Conservation (phyloP, 2,329 filamentous ascomycete genomes). For the Penicillium palitans region DNA sequence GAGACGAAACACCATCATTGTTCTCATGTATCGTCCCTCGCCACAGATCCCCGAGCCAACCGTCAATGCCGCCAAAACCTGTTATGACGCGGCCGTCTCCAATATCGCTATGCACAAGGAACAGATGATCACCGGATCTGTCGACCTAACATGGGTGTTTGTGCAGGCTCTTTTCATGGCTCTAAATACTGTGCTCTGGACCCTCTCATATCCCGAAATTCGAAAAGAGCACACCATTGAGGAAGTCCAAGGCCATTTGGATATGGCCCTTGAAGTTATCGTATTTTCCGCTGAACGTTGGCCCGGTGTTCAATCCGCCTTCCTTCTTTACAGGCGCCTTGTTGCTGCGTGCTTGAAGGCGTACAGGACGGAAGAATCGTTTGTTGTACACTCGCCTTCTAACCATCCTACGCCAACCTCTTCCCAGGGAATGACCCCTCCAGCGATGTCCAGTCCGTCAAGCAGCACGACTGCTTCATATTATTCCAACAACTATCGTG, state of each 20-base stretch:
- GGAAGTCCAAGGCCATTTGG: constrained; percentile 73
- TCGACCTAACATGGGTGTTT: constrained; percentile 94
- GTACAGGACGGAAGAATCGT: constrained; percentile 66
- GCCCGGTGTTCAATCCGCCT: constrained; percentile 84
- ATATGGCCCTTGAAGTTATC: constrained; percentile 74
- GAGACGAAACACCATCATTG: constrained; percentile 81
- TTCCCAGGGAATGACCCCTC: constrained; percentile 43
- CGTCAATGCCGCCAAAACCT: constrained; percentile 71
- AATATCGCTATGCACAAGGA: constrained; percentile 79
- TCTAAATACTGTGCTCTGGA: constrained; percentile 89
- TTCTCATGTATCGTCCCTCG: constrained; percentile 85
- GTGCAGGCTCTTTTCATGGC: constrained; percentile 87
- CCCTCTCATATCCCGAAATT: constrained; percentile 81
- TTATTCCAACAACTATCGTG: constrained; percentile 35
- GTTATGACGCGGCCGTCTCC: constrained; percentile 77
- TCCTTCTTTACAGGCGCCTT: constrained; percentile 82
- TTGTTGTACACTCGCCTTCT: constrained; percentile 51
- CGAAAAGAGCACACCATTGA: constrained; percentile 70
- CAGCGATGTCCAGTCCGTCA: constrained; percentile 43
- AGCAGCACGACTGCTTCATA: constrained; percentile 40
- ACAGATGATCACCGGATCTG: constrained; percentile 71
- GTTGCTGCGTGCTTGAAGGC: constrained; percentile 83
- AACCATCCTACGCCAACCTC: constrained; percentile 45
- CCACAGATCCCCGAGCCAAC: constrained; percentile 89
- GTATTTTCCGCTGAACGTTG: constrained; percentile 79